phyloP scores from a whole-genome alignment of 2,329 filamentous ascomycete species.

The Leptosphaerulina australis region DNA sequence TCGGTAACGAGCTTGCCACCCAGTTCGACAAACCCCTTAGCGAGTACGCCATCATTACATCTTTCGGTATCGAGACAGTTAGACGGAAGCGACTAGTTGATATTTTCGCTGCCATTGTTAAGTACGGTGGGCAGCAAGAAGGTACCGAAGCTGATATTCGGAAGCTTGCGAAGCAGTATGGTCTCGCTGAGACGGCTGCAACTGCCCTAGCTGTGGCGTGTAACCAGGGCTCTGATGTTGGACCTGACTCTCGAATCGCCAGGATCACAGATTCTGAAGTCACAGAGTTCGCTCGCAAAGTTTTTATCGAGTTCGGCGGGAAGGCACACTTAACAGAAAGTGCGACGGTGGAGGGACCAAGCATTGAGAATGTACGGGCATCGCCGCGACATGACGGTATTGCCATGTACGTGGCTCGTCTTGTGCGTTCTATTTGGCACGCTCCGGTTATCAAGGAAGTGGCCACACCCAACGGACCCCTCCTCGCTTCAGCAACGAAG shows the following conservation, averaged over 20 bases:
- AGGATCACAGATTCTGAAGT: constrained; percentile 81
- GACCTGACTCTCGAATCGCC: constrained; percentile 71
- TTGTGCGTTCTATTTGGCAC: constrained; percentile 91
- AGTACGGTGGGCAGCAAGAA: constrained; percentile 74
- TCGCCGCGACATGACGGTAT: constrained; percentile 90
- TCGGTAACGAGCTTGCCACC: constrained; percentile 94
- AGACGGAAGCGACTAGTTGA: constrained; percentile 85
- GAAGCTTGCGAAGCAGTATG: constrained; percentile 84
- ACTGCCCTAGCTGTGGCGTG: constrained; percentile 94
- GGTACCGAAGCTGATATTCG: constrained; percentile 81
- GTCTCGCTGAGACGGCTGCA: constrained; percentile 84
- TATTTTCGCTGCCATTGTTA: constrained; percentile 83
- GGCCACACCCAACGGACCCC: constrained; percentile 63
- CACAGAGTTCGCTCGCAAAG: constrained; percentile 80
- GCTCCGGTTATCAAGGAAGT: constrained; percentile 69
- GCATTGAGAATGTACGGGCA: constrained; percentile 81
- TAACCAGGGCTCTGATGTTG: constrained; percentile 85
- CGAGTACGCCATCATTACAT: constrained; percentile 90
- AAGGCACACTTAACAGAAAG: constrained; percentile 85
- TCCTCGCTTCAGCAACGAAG: constrained; percentile 70
- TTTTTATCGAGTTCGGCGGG: constrained; percentile 91
- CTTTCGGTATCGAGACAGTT: constrained; percentile 85
- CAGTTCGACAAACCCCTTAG: constrained; percentile 84
- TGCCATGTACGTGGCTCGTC: constrained; percentile 81
- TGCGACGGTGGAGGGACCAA: constrained; percentile 63